These are phyloP conservation scores for Colletotrichum paranaense DNA, from an alignment of 2,329 filamentous ascomycete genomes.

Conservation along the genomic window DNA sequence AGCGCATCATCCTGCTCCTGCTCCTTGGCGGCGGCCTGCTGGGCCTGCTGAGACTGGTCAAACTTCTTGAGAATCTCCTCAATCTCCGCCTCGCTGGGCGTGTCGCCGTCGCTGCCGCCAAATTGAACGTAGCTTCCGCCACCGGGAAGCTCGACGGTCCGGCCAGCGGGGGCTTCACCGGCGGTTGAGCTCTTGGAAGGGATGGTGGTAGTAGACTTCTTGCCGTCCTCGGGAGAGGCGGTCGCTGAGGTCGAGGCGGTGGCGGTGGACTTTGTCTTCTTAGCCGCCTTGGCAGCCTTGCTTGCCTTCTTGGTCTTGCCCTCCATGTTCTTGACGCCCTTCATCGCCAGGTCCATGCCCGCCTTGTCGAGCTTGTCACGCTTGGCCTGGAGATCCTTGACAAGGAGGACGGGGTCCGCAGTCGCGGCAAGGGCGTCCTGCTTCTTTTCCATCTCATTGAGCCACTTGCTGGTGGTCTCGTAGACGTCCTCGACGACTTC, in stretches of 20 bases:
- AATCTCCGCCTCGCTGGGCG: conserved; percentile 59
- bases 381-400: conserved; percentile 77
- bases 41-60: conserved; percentile 42
- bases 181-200: conserved; percentile 38
- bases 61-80: conserved; percentile 59
- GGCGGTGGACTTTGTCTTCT: conserved; percentile 58
- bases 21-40: conserved; percentile 34
- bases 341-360: conserved; percentile 77
- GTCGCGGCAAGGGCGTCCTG: conserved; percentile 77
- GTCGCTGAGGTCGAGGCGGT: conserved; percentile 53
- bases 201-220: conserved; percentile 50
- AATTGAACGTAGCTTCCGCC: conserved; percentile 46
- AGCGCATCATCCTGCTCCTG: conserved; percentile 40
- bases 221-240: conserved; percentile 41
- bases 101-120: conserved; percentile 35
- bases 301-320: conserved; percentile 56
- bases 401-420: conserved; percentile 80
- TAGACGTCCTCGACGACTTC: conserved; percentile 71
- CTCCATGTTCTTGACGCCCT: conserved; percentile 70
- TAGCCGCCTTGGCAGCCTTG: conserved; percentile 43
- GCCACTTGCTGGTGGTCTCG: conserved; percentile 76
- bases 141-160: conserved; percentile 55
- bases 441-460: conserved; percentile 75
- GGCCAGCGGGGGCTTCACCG: conserved; percentile 44
- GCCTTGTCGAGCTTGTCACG: conserved; percentile 78